Conservation (phyloP, 768 basidiomycete species). For the Russula abietina region DNA sequence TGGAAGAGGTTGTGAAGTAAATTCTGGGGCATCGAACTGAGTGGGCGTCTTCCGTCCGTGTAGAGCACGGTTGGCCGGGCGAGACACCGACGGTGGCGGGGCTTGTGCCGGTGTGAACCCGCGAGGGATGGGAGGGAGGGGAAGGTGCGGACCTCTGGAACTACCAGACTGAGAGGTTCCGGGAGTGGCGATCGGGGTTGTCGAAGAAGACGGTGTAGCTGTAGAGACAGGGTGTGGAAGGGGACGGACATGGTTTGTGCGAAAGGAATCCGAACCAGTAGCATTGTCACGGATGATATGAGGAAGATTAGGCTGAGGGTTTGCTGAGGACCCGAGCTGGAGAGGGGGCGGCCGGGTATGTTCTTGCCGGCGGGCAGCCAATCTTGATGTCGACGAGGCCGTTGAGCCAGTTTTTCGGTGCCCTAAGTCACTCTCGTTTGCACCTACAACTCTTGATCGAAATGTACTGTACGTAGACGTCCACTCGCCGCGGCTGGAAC, state of each 20-base stretch:
- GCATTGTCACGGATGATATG: slow-evolving; percentile 59
- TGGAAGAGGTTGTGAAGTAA: slow-evolving; percentile 33
- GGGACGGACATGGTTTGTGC: slow-evolving; percentile 38
- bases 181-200: slow-evolving; percentile 34
- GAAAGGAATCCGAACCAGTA: slow-evolving; percentile 45
- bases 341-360: slow-evolving; percentile 73
- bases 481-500: slow-evolving; percentile 28
- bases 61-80: slow-evolving; percentile 28
- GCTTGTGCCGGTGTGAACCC: slow-evolving; percentile 42
- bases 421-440: slow-evolving; percentile 22
- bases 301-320: slow-evolving; percentile 58
- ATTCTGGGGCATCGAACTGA: slow-evolving; percentile 43
- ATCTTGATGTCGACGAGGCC: slow-evolving; percentile 24
- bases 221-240: slow-evolving; percentile 40
- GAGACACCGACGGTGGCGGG: slow-evolving; percentile 30
- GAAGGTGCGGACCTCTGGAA: slow-evolving; percentile 50
- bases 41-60: slow-evolving; percentile 49
- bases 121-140: slow-evolving; percentile 64
- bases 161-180: slow-evolving; percentile 33
- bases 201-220: slow-evolving; percentile 19
- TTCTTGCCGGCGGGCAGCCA: slow-evolving; percentile 37
- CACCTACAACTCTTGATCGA: slow-evolving; percentile 14
- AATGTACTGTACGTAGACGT: neutral
- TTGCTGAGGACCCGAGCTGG: slow-evolving; percentile 50
- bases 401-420: slow-evolving; percentile 23